phyloP scores from a whole-genome alignment of 2,329 filamentous ascomycete genomes.

The Myriangium duriaei region DNA sequence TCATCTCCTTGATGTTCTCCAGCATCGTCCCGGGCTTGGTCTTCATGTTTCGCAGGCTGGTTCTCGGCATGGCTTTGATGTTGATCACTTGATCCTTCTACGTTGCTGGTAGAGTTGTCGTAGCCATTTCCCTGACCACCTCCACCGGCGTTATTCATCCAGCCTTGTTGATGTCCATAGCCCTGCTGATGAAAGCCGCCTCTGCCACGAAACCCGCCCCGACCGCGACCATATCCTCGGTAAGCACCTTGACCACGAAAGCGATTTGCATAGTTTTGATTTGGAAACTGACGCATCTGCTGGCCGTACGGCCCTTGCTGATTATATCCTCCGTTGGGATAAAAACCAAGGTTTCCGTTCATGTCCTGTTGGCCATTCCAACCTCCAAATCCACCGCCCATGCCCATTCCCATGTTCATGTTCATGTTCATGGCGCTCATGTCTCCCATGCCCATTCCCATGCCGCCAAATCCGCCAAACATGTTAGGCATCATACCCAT shows the following conservation, averaged over 20 bases:
- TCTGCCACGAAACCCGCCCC: constrained; percentile 18
- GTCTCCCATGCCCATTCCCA: constrained; percentile 70
- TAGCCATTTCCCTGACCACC: too few species aligned
- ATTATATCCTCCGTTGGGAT: constrained; percentile 41
- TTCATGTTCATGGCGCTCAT: constrained; percentile 45
- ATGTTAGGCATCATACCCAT: constrained; percentile 63
- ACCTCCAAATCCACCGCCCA: constrained; percentile 50
- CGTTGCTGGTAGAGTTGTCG: too few species aligned
- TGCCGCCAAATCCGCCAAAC: constrained; percentile 60
- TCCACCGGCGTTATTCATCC: constrained; percentile 1
- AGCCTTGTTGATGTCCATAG: constrained; percentile 6
- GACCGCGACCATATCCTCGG: constrained; percentile 31
- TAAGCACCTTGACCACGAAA: constrained; percentile 55
- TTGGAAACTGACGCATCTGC: constrained; percentile 41
- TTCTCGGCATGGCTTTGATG: too few species aligned
- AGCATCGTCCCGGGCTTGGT: too few species aligned
- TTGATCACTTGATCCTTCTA: too few species aligned
- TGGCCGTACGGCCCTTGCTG: constrained; percentile 32
- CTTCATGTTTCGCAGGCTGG: too few species aligned
- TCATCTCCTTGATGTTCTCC: too few species aligned
- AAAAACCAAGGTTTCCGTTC: constrained; percentile 57
- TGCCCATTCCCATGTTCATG: constrained; percentile 43
- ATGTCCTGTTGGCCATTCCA: constrained; percentile 62
- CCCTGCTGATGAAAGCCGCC: constrained; percentile 17
- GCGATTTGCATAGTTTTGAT: constrained; percentile 57